A percentile compares a stretch with the other conserved stretches of the same genome.
Conservation (phyloP, 1,284 basidiomycete genomes). For the Rhizoctonia solani region DNA sequence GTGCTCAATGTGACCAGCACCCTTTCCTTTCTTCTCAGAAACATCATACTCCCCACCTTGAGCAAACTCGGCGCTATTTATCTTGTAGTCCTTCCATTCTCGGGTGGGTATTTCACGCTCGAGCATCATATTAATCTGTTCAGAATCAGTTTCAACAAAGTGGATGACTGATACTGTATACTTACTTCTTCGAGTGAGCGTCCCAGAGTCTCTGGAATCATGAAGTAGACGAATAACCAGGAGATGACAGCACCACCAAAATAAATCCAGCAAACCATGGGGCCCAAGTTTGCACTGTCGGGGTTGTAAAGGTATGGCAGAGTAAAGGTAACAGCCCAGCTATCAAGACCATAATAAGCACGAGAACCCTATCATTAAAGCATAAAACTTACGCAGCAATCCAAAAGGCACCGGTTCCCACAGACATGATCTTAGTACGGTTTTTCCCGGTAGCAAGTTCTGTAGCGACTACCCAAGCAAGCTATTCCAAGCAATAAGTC, state of each 20-base stretch:
- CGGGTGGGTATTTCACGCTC: constrained; percentile 45
- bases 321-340: constrained; percentile 50
- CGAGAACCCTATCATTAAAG: neutral
- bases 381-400: constrained; percentile 42
- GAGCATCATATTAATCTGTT: constrained; percentile 38
- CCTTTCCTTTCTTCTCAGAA: constrained; percentile 42
- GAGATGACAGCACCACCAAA: constrained; percentile 45
- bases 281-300: constrained; percentile 46
- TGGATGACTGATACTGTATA: neutral
- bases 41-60: constrained; percentile 27
- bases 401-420: constrained; percentile 53
- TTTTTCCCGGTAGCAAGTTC: constrained; percentile 49
- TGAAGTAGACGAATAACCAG: constrained; percentile 50
- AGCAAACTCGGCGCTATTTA: constrained; percentile 41
- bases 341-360: neutral
- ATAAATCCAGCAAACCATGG: constrained; percentile 50
- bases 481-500: neutral
- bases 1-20: constrained; percentile 39
- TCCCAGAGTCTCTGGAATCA: constrained; percentile 48
- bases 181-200: constrained; percentile 45
- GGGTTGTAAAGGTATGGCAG: constrained; percentile 46
- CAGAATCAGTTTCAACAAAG: constrained; percentile 39
- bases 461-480: constrained; percentile 43
- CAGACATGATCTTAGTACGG: constrained; percentile 50
- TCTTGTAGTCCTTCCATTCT: constrained; percentile 45